phyloP scores from a whole-genome alignment of 306 rosid species.

The Cajanus cajan region DNA sequence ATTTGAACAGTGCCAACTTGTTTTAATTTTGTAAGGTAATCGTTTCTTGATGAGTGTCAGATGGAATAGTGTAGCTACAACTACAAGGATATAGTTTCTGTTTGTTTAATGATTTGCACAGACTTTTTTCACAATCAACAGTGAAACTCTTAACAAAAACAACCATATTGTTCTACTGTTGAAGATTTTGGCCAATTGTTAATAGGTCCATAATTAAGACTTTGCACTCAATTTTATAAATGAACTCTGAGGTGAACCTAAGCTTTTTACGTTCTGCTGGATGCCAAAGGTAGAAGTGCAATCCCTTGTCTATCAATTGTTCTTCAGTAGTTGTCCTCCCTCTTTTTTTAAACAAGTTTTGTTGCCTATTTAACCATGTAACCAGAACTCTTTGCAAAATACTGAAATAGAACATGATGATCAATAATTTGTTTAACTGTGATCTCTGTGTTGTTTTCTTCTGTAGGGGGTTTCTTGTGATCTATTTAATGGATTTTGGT shows the following conservation, averaged over 20 bases:
- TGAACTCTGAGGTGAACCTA: constrained; percentile 2
- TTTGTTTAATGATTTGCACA: neutral
- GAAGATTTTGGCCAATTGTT: neutral
- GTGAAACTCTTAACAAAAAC: constrained; percentile 12
- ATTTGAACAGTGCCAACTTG: constrained; percentile 6
- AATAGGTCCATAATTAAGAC: neutral
- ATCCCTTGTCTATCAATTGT: neutral
- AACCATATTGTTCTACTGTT: neutral
- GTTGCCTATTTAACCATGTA: neutral
- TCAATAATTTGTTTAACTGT: neutral
- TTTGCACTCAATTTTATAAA: constrained; percentile 17
- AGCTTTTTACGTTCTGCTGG: neutral
- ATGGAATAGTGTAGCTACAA: neutral
- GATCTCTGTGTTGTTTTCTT: constrained; percentile 13
- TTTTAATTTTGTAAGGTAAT: neutral
- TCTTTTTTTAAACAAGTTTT: neutral
- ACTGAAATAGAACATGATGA: neutral
- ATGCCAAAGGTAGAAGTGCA: neutral
- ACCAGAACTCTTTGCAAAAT: neutral
- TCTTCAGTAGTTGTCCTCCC: neutral
- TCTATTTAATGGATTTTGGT: constrained; percentile 76
- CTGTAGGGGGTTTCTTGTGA: constrained; percentile 95
- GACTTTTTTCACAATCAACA: constrained; percentile 2
- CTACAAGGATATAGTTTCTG: neutral
- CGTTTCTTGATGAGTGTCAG: constrained; percentile 4